Conservation (phyloP, 2,329 filamentous ascomycete species). For the Aspergillus sp. region DNA sequence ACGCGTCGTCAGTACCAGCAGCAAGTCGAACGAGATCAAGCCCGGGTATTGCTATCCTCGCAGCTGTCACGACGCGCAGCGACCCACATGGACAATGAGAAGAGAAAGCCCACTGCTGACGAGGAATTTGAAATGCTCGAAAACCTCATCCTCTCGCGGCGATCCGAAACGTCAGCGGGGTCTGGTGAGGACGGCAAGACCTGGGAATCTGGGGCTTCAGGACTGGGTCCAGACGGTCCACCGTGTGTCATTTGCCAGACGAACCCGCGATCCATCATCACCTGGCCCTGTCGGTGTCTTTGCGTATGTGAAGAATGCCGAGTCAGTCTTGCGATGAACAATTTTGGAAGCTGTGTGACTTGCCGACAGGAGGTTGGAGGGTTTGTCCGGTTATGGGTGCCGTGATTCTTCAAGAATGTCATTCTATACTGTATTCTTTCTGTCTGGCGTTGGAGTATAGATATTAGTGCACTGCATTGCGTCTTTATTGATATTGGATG, state of each 20-base stretch:
- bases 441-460: not conserved
- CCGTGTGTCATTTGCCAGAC: slow-evolving; percentile 93
- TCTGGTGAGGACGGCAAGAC: slow-evolving; percentile 25
- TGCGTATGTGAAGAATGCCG: slow-evolving; percentile 93
- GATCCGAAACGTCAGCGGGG: slow-evolving; percentile 27
- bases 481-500: too few relatives aligned
- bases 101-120: slow-evolving; percentile 36
- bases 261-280: slow-evolving; percentile 78
- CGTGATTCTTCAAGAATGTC: slow-evolving; percentile 33
- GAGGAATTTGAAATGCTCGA: slow-evolving; percentile 58
- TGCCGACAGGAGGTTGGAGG: slow-evolving; percentile 83
- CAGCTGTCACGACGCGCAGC: slow-evolving; percentile 25
- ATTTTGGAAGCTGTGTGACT: slow-evolving; percentile 94
- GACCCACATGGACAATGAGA: slow-evolving; percentile 10
- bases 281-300: slow-evolving; percentile 94
- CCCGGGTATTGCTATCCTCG: slow-evolving; percentile 59
- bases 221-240: slow-evolving; percentile 69
- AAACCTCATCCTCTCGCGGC: slow-evolving; percentile 53
- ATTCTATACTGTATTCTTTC: not conserved
- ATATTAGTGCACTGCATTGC: too few relatives aligned
- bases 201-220: slow-evolving; percentile 69
- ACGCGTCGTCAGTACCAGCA: slow-evolving; percentile 75
- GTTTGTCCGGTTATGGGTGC: slow-evolving; percentile 88
- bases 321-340: slow-evolving; percentile 90
- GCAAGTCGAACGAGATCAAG: slow-evolving; percentile 63